These are phyloP conservation scores for Trichophyton rubrum DNA, from an alignment of 2,329 filamentous ascomycete genomes.

Conservation along the genomic window DNA sequence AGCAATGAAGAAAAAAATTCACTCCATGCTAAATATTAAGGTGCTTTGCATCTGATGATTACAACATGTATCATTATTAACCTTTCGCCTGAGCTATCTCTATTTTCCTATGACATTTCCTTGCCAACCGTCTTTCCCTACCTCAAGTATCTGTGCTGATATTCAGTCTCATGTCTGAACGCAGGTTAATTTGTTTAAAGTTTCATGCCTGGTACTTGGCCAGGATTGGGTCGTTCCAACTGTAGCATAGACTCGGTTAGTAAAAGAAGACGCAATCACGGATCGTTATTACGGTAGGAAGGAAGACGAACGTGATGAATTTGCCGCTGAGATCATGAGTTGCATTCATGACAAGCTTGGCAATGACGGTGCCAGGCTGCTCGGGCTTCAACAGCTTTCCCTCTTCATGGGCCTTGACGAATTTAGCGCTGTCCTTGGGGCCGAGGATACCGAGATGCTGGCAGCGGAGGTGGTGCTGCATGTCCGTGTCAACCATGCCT, in stretches of 20 bases:
- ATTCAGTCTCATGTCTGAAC: background rate
- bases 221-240: slow-evolving; percentile 36
- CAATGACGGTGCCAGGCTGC: slow-evolving; percentile 76
- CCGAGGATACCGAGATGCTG: slow-evolving; percentile 40
- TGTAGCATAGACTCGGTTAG: slow-evolving; percentile 21
- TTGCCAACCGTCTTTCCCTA: background rate
- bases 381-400: slow-evolving; percentile 69
- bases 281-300: background rate
- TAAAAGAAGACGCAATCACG: background rate
- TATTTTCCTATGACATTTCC: background rate
- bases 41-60: slow-evolving; percentile 39
- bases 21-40: slow-evolving; percentile 55
- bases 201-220: slow-evolving; percentile 31
- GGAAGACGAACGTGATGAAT: slow-evolving; percentile 41
- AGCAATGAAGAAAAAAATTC: slow-evolving; percentile 21
- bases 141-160: background rate
- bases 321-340: slow-evolving; percentile 59
- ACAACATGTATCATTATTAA: slow-evolving; percentile 45
- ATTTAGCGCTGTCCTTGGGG: slow-evolving; percentile 47
- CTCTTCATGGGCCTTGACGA: slow-evolving; percentile 54
- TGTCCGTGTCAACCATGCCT: slow-evolving; percentile 75
- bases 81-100: slow-evolving; percentile 47
- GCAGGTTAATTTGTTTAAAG: background rate
- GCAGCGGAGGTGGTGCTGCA: slow-evolving; percentile 74
- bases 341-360: slow-evolving; percentile 57